A percentile compares a stretch with the other conserved stretches of the same genome.
These are phyloP conservation scores for Neopestalotiopsis clavispora DNA, from an alignment of 2,329 filamentous ascomycete species.

Conservation along the genomic window DNA sequence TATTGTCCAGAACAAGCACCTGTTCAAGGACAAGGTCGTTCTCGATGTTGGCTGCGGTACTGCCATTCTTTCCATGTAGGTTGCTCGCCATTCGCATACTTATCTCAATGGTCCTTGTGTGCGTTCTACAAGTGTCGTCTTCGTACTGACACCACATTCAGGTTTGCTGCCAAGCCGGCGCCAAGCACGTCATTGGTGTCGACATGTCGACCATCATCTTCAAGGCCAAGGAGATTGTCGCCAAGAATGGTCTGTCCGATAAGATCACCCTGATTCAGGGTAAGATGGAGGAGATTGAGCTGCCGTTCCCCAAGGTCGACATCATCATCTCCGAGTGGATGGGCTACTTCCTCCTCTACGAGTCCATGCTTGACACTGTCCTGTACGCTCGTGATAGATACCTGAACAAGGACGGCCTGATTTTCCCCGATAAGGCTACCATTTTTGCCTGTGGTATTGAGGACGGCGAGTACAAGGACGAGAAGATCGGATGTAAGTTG, in stretches of 20 bases:
- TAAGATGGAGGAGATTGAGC: constrained; percentile 98
- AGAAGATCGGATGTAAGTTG: constrained; percentile 96
- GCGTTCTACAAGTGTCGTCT: neutral
- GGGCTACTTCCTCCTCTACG: constrained; percentile 98
- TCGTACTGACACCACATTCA: constrained; percentile 41
- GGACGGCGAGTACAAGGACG: constrained; percentile 99
- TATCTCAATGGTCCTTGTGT: neutral
- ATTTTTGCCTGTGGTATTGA: constrained; percentile 97
- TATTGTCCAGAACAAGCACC: constrained; percentile 94
- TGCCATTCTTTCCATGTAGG: constrained; percentile 96
- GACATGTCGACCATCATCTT: constrained; percentile 99
- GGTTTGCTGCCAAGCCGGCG: constrained; percentile 97
- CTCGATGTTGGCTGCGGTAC: constrained; percentile 98
- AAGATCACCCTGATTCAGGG: constrained; percentile 98
- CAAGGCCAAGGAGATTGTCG: constrained; percentile 95
- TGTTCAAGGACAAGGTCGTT: constrained; percentile 84
- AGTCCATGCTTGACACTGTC: constrained; percentile 98
- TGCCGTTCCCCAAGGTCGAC: constrained; percentile 94
- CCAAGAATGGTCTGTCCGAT: constrained; percentile 86
- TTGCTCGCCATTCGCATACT: constrained; percentile 18
- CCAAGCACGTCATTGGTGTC: constrained; percentile 97
- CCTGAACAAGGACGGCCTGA: constrained; percentile 82
- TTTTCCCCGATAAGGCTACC: constrained; percentile 98
- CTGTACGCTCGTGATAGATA: constrained; percentile 95
- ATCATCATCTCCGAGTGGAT: constrained; percentile 99